Evolutionary conservation across 306 rosid species (phyloP), one percentile per base, ranked within the genome.

Genomic region (Luffa acutangula): DNA sequence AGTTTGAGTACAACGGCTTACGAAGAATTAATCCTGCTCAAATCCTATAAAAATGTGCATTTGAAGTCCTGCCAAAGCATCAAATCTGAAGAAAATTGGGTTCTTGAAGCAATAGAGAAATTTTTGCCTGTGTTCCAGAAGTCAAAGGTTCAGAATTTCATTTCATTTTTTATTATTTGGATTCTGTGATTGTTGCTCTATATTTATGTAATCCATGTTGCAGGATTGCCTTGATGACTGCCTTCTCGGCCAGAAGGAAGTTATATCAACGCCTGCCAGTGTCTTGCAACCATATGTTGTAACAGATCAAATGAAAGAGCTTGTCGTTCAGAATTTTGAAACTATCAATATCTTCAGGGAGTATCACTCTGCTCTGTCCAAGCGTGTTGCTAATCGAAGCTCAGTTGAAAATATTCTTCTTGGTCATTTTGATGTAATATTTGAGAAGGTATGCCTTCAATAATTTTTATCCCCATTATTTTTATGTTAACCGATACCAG

Each of bases 161-260:
- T 86, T 49, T 85, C 57, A 63, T 81, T 10, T 78, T 56, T 20
- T 76, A 14, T 78, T 77, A 76, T 77, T 37, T 46, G 77, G 75
- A 74, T 80, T 15, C 31, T 7, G 45, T 79, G 67, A 57, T 58
- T 77, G 25, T 70, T 74, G 42, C 78, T 51, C 76, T 72, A 13
- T 73, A 80, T 51, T 83, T 48, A 81, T 79, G 83, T 8, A 49
- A 73, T 80, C 48, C 56, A 52, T 79, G 72, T 79, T 39, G 49
- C 97, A 94, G 97, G 95, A 87, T 85, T 85, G 87, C 34, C 81
- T 95, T 89, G 91, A 95, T 82, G 45, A 46, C 72, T 83, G 77
- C 83, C 92, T 95, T 78, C 87, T 92, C 67, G 90, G 93, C 64
- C 82, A 79, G 52, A 76, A 78, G 6, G 82, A 82, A 85, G 90